Evolutionary conservation across 805 yeast genomes (phyloP).

Genomic region (Suhomyces emberorum): DNA sequence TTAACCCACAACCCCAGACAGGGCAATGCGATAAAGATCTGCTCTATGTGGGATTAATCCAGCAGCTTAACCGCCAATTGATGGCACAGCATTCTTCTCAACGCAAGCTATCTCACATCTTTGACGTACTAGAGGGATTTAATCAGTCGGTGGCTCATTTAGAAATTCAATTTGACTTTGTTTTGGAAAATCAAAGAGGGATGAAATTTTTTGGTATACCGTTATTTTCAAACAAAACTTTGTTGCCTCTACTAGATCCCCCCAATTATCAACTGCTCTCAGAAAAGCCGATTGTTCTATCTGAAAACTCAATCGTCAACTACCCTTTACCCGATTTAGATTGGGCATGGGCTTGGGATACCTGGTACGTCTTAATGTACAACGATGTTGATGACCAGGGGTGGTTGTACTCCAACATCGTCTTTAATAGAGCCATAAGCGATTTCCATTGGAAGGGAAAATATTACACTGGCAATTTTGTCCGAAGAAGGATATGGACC

Average conservation of each 20-base stretch:
- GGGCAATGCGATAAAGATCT: not conserved
- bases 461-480: conserved; percentile 54
- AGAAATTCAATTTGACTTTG: conserved; percentile 32
- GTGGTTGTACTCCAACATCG: conserved; percentile 66
- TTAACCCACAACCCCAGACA: too few species aligned
- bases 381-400: conserved; percentile 79
- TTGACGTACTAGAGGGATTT: conserved; percentile 7
- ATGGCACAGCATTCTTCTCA: conserved; percentile 3
- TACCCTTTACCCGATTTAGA: conserved; percentile 54
- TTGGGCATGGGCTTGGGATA: conserved; percentile 68
- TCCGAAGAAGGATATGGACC: conserved; percentile 66
- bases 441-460: conserved; percentile 60
- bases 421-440: conserved; percentile 33
- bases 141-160: conserved; percentile 6
- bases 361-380: conserved; percentile 73
- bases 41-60: conserved; percentile 7
- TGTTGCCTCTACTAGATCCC: conserved; percentile 50
- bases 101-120: conserved; percentile 7
- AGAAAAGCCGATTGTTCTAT: conserved; percentile 32
- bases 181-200: conserved; percentile 56
- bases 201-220: conserved; percentile 51
- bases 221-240: conserved; percentile 42
- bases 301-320: conserved; percentile 22
- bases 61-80: conserved; percentile 4
- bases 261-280: conserved; percentile 44